Evolutionary conservation across 2,329 filamentous ascomycete species (phyloP).

Genomic region (Hirsutella thompsonii): DNA sequence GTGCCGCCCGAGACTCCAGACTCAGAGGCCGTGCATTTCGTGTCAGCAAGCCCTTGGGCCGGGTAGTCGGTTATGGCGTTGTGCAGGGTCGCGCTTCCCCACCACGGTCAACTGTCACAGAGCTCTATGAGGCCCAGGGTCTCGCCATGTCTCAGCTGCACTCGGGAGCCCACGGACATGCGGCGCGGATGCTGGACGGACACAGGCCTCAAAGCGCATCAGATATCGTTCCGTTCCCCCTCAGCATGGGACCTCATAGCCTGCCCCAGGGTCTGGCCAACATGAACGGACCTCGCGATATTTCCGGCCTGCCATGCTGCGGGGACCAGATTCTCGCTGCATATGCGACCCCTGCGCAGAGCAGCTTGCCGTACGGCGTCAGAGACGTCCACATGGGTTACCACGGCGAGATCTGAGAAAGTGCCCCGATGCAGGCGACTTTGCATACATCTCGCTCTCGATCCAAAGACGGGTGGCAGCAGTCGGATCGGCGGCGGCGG

Average conservation of each 20-base stretch:
- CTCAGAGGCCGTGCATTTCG: constrained; percentile 11
- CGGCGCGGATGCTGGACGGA: background rate
- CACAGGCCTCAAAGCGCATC: background rate
- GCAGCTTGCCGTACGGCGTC: constrained; percentile 13
- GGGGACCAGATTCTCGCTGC: background rate
- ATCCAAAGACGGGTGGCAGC: background rate
- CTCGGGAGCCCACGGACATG: constrained; percentile 1
- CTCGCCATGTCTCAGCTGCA: constrained; percentile 11
- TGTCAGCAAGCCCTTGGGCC: constrained; percentile 6
- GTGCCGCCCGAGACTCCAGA: constrained; percentile 14
- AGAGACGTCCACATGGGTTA: constrained; percentile 12
- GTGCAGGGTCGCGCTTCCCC: constrained; percentile 5
- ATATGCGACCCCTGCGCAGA: constrained; percentile 9
- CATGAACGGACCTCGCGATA: constrained; percentile 1
- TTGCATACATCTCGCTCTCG: background rate
- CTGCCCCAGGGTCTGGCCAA: constrained; percentile 4
- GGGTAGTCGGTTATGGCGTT: background rate
- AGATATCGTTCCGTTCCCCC: constrained; percentile 4
- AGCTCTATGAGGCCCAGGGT: constrained; percentile 10
- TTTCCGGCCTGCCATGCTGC: background rate
- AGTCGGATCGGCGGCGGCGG: constrained; percentile 1
- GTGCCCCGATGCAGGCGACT: constrained; percentile 1
- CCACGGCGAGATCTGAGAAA: background rate
- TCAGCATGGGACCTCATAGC: constrained; percentile 4
- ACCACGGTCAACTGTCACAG: constrained; percentile 9